These are phyloP conservation scores for Pascua sp. DNA, from an alignment of 1,284 basidiomycete species.

Conservation along the genomic window DNA sequence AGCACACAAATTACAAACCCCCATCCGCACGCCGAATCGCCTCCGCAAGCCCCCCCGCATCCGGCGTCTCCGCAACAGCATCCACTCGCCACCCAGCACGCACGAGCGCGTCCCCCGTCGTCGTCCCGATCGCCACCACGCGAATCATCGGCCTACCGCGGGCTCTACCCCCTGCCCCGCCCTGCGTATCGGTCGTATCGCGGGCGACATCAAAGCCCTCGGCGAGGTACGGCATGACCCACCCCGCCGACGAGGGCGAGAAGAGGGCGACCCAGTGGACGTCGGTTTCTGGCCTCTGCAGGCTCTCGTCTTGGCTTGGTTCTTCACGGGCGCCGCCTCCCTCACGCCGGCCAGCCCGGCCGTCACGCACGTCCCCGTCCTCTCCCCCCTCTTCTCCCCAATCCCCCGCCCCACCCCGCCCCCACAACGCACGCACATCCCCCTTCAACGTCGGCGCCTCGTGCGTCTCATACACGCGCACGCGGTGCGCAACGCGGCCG, in stretches of 20 bases:
- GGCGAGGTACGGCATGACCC: constrained; percentile 28
- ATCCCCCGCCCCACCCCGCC: no score
- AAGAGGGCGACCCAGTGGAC: constrained; percentile 47
- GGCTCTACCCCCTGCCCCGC: background rate
- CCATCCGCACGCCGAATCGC: constrained; percentile 17
- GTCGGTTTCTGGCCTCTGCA: no score
- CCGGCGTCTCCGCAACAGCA: constrained; percentile 40
- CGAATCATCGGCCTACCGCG: constrained; percentile 16
- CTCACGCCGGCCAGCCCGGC: no score
- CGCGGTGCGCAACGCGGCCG: constrained; percentile 18
- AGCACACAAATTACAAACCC: no score
- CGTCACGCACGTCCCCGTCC: no score
- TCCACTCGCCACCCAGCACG: constrained; percentile 22
- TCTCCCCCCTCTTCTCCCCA: no score
- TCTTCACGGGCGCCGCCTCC: no score
- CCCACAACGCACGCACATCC: constrained; percentile 60
- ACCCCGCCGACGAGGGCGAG: constrained; percentile 38
- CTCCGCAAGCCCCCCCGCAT: constrained; percentile 27
- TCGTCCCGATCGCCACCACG: constrained; percentile 45
- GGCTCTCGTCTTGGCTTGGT: no score
- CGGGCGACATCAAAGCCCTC: no score
- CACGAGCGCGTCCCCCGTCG: constrained; percentile 30
- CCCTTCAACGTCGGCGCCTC: constrained; percentile 41
- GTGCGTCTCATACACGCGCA: constrained; percentile 25
- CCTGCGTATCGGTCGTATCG: background rate